Evolutionary conservation across 1,139 yeast species (phyloP).

Genomic region (Debaryomycetaceae sp.): DNA sequence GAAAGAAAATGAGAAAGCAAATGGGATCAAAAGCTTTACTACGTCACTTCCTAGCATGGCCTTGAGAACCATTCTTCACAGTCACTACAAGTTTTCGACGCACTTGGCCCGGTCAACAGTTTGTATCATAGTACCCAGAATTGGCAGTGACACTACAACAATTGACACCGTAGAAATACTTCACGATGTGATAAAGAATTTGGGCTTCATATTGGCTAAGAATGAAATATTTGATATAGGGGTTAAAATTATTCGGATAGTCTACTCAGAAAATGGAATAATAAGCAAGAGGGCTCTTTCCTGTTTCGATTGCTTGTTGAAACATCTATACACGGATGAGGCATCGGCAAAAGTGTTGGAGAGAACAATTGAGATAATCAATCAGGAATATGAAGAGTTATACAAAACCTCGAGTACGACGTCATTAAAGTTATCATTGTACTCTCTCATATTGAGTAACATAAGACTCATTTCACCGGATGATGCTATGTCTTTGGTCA

Average conservation of each 20-base stretch:
- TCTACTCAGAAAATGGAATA: conserved; percentile 44
- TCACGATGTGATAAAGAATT: conserved; percentile 52
- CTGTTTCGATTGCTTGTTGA: conserved; percentile 50
- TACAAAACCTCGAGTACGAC: not conserved
- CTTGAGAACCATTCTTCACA: conserved; percentile 54
- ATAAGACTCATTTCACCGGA: conserved; percentile 14
- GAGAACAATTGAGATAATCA: conserved; percentile 2
- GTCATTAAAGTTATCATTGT: conserved; percentile 6
- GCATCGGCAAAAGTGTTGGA: conserved; percentile 11
- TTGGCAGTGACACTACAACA: conserved; percentile 23
- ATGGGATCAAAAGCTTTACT: conserved; percentile 43
- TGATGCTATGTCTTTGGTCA: conserved; percentile 5
- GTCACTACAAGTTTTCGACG: conserved; percentile 16
- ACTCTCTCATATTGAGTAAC: conserved; percentile 8
- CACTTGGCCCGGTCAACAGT: conserved; percentile 20
- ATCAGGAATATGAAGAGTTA: conserved; percentile 1
- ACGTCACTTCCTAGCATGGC: conserved; percentile 71
- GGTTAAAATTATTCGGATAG: conserved; percentile 32
- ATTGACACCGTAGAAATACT: conserved; percentile 66
- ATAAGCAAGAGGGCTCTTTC: conserved; percentile 52
- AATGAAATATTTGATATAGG: conserved; percentile 39
- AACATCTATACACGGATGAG: conserved; percentile 19
- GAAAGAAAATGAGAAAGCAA: conserved; percentile 19
- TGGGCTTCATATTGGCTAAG: conserved; percentile 47
- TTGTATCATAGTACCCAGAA: conserved; percentile 18